These are phyloP conservation scores for Candida mesenterica DNA, from an alignment of 1,139 yeast genomes.

Conservation along the genomic window DNA sequence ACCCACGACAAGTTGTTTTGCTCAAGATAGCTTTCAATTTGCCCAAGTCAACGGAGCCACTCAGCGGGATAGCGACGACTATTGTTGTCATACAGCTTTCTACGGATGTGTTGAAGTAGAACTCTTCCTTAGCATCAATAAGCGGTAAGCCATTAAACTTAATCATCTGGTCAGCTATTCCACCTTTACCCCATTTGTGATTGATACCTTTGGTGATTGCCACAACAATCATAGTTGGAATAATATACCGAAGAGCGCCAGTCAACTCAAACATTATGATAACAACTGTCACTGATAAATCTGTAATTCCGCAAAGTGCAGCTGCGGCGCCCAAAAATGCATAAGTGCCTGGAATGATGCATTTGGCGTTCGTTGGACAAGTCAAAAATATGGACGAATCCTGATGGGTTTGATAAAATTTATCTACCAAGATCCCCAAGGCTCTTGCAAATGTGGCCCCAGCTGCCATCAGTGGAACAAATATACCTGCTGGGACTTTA, in stretches of 20 bases:
- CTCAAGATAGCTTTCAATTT: constrained; percentile 38
- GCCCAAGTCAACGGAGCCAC: constrained; percentile 26
- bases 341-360: constrained; percentile 90
- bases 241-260: constrained; percentile 84
- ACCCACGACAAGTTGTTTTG: constrained; percentile 48
- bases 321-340: constrained; percentile 98
- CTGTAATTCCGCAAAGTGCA: constrained; percentile 89
- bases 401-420: constrained; percentile 44
- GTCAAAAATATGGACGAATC: constrained; percentile 47
- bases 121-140: constrained; percentile 73
- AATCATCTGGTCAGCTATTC: constrained; percentile 96
- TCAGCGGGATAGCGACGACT: constrained; percentile 48
- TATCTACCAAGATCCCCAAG: constrained; percentile 67
- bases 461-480: constrained; percentile 95
- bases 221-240: constrained; percentile 95
- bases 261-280: constrained; percentile 95
- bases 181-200: constrained; percentile 74
- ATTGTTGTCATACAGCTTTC: constrained; percentile 64
- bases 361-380: constrained; percentile 40
- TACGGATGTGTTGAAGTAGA: constrained; percentile 51
- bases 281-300: constrained; percentile 87
- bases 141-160: constrained; percentile 84
- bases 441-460: constrained; percentile 95
- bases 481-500: constrained; percentile 92
- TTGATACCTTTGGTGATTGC: constrained; percentile 81